Percentiles rank a stretch among this genome's conserved stretches.
Conservation (phyloP, 257 asterid genomes). For the Solanum bulbocastanum region DNA sequence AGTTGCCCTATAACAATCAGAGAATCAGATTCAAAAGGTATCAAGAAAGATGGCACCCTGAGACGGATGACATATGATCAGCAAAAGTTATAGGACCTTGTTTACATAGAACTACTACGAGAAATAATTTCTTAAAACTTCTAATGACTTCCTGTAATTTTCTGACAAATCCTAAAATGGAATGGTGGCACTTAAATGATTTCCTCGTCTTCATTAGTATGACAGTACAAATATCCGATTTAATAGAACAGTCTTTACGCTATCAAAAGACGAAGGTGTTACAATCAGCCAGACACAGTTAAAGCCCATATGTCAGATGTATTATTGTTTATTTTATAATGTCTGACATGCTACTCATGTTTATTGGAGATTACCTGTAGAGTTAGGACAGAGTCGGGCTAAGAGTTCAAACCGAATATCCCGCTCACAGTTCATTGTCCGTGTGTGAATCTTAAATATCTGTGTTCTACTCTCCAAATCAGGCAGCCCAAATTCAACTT, state of each 20-base stretch:
- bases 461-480: conserved; percentile 75
- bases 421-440: conserved; percentile 76
- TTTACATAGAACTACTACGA: not conserved
- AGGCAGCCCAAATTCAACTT: conserved; percentile 94
- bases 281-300: not conserved
- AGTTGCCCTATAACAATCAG: not conserved
- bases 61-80: not conserved
- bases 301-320: not conserved
- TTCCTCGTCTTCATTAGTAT: not conserved
- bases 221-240: not conserved
- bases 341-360: not conserved
- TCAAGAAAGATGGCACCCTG: not conserved
- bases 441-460: conserved; percentile 66
- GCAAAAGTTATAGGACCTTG: not conserved
- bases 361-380: conserved; percentile 46
- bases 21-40: not conserved
- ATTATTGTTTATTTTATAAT: not conserved
- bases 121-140: not conserved
- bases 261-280: not conserved
- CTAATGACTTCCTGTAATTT: not conserved
- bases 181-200: not conserved
- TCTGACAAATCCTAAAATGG: not conserved
- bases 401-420: conserved; percentile 68
- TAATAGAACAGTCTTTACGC: not conserved
- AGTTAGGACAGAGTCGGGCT: conserved; percentile 95